Evolutionary conservation across 768 basidiomycete genomes (phyloP), one percentile per base, ranked within the genome.

Genomic region (Chalciporus pseudorubinellus): DNA sequence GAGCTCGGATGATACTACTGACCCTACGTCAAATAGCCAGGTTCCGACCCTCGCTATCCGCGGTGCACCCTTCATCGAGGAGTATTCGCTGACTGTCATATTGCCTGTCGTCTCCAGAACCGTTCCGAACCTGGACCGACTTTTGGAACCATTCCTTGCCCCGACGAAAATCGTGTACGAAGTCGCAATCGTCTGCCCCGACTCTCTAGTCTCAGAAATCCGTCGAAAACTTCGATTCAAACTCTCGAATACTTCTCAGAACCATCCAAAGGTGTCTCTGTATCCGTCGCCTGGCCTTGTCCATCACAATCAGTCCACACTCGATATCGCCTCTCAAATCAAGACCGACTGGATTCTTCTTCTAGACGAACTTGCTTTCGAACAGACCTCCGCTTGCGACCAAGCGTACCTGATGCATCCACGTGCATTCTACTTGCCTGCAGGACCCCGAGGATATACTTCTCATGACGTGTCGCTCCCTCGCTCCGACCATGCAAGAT

Each of bases 291-390:
- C 51, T 47, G 29, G 58, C 46, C 39, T 57, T 56, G 28, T 28
- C 59, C 22, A 62, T 60, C 51, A 60, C 43, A 34, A 56, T 43
- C 49, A 48, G 49, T 34, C 74, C 59, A 20, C 59, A 66, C 33
- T 84, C n/a, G 63, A 66, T 21, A 64, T 67, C 21, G 69, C 74
- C 26, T 57, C 70, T 6, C 72, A 71, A 24, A 67, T 72, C 21
- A 67, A 74, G 12, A 77, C 80, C 0, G 72, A 76, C 21, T 80
- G 78, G 74, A 59, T 80, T 9, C 72, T 87, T 12, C 45, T 86
- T 8, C 67, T 85, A 48, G 79, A 81, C 48, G 70, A 79, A 42
- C 50, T 58, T 39, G 82, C 76, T 9, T 54, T 86, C 9, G 22
- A 55, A 4, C 55, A 65, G 8, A 38, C 79, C 36, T 62, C 70